phyloP scores from a whole-genome alignment of 1,284 basidiomycete species.

The Sanguinoderma infundibulare region DNA sequence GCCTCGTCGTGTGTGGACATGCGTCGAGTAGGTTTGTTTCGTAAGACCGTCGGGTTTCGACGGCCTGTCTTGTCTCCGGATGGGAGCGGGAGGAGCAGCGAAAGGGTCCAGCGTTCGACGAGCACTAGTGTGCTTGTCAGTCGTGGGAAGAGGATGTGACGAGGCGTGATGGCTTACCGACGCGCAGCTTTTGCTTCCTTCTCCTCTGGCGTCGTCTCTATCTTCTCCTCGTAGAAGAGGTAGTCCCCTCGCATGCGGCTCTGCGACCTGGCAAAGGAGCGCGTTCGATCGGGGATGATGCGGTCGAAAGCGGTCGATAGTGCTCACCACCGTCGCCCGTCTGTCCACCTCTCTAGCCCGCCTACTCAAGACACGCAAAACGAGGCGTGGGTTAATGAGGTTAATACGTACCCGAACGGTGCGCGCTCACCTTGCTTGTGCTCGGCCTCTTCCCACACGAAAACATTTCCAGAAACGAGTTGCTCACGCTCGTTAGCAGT shows the following conservation, averaged over 20 bases:
- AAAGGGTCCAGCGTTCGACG: constrained; percentile 64
- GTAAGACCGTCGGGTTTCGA: constrained; percentile 76
- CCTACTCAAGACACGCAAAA: constrained; percentile 39
- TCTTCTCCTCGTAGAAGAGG: constrained; percentile 79
- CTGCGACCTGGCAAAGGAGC: constrained; percentile 61
- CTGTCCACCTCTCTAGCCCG: constrained; percentile 77
- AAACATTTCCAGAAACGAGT: constrained; percentile 71
- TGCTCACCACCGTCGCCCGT: constrained; percentile 71
- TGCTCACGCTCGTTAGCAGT: constrained; percentile 69
- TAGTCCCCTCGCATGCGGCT: constrained; percentile 83
- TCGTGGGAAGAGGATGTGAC: constrained; percentile 15
- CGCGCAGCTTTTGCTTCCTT: constrained; percentile 74
- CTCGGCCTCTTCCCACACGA: constrained; percentile 84
- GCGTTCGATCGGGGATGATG: constrained; percentile 4
- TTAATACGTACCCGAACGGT: not conserved
- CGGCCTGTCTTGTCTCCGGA: constrained; percentile 70
- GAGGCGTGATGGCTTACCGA: constrained; percentile 46
- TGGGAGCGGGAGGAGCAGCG: constrained; percentile 56
- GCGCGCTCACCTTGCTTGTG: constrained; percentile 50
- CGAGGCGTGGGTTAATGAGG: constrained; percentile 20
- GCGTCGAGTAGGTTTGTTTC: constrained; percentile 80
- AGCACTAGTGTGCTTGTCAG: constrained; percentile 46
- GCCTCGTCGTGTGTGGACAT: constrained; percentile 63
- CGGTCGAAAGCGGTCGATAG: not conserved
- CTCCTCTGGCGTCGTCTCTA: constrained; percentile 76